Evolutionary conservation across 2,329 filamentous ascomycete species (phyloP).

Genomic region (Bipolaris zeicola): DNA sequence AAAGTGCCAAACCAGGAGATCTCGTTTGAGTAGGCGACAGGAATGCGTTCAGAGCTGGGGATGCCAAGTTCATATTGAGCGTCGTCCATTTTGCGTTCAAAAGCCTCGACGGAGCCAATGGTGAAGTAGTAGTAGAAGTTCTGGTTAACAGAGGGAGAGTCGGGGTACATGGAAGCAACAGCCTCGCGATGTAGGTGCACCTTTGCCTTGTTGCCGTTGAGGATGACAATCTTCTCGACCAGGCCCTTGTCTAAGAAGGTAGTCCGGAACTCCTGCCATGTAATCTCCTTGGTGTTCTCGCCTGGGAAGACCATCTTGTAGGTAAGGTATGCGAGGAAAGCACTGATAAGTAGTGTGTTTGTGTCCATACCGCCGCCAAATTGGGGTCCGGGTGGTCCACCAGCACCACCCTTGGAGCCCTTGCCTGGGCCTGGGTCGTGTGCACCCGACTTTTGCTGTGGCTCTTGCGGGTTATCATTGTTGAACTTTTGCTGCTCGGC

Average conservation of each 20-base stretch:
- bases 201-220: conserved; percentile 77
- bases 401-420: conserved; percentile 33
- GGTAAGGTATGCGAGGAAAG: conserved; percentile 66
- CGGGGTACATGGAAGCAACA: conserved; percentile 73
- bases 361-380: conserved; percentile 55
- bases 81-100: conserved; percentile 85
- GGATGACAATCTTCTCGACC: conserved; percentile 86
- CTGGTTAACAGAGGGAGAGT: conserved; percentile 70
- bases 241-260: conserved; percentile 96
- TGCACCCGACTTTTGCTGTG: conserved; percentile 52
- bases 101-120: conserved; percentile 91
- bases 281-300: conserved; percentile 78
- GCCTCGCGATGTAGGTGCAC: conserved; percentile 81
- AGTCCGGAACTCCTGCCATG: conserved; percentile 94
- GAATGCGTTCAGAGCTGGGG: conserved; percentile 85
- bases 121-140: conserved; percentile 90
- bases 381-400: conserved; percentile 22
- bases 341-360: conserved; percentile 61
- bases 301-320: conserved; percentile 67
- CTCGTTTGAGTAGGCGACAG: conserved; percentile 83
- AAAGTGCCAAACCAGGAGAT: conserved; percentile 74
- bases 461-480: conserved; percentile 33
- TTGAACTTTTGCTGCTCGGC: conserved; percentile 47
- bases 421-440: conserved; percentile 52
- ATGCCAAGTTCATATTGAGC: conserved; percentile 89